phyloP scores from a whole-genome alignment of 129 eudicot genomes.

The Flaveria bidentis region DNA sequence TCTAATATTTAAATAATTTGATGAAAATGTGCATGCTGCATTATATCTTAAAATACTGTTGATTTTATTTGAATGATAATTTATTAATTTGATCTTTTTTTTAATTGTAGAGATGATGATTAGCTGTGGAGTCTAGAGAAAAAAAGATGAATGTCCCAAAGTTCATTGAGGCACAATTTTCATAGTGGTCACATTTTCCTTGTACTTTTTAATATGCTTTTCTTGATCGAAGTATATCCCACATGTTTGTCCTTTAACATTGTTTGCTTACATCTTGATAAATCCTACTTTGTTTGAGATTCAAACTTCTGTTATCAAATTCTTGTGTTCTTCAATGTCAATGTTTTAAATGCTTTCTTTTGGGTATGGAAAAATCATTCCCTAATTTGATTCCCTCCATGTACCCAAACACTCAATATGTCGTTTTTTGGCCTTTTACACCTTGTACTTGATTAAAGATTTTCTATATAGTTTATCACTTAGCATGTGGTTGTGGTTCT shows the following conservation, averaged over 20 bases:
- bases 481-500: too few species aligned
- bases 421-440: too few species aligned
- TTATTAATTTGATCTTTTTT: neutral
- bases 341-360: neutral
- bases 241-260: constrained; percentile 25
- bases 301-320: constrained; percentile 17
- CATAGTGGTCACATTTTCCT: constrained; percentile 24
- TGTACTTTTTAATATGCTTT: constrained; percentile 11
- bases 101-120: constrained; percentile 28
- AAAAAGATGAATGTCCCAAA: constrained; percentile 20
- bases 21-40: neutral
- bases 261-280: constrained; percentile 18
- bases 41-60: neutral
- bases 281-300: constrained; percentile 21
- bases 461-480: too few species aligned
- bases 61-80: neutral
- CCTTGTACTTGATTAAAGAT: too few species aligned
- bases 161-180: constrained; percentile 24
- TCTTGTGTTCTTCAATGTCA: constrained; percentile 1
- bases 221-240: constrained; percentile 20
- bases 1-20: too few species aligned
- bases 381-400: too few species aligned
- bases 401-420: too few species aligned
- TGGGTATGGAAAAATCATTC: neutral
- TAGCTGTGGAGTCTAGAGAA: constrained; percentile 22